phyloP scores from a whole-genome alignment of 495 filamentous ascomycete species.

The Aspergillus sparsus region DNA sequence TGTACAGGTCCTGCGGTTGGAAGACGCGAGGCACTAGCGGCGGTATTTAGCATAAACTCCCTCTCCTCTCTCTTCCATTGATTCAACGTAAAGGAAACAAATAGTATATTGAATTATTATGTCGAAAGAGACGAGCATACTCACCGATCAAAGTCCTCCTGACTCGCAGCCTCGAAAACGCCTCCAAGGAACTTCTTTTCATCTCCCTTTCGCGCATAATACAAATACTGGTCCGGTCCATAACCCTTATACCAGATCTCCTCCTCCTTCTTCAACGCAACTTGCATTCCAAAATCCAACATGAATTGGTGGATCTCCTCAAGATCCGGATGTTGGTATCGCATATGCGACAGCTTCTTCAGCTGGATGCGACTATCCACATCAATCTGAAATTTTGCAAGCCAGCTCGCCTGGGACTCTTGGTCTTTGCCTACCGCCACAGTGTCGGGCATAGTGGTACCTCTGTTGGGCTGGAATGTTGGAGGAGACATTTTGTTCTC shows the following conservation, averaged over 20 bases:
- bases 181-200: constrained; percentile 55
- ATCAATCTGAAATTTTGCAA: constrained; percentile 36
- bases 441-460: constrained; percentile 40
- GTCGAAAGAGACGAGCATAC: not conserved
- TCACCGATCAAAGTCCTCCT: constrained; percentile 1
- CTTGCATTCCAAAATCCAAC: constrained; percentile 57
- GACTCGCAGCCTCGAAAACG: constrained; percentile 18
- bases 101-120: not conserved
- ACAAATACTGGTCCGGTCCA: constrained; percentile 58
- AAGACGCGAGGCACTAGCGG: not conserved
- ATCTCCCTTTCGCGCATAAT: constrained; percentile 46
- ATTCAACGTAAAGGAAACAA: no score
- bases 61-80: no score
- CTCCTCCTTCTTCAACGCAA: constrained; percentile 42
- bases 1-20: not conserved
- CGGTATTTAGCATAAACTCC: not conserved
- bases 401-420: constrained; percentile 37
- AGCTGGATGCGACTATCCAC: constrained; percentile 40
- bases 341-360: constrained; percentile 48
- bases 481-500: not conserved
- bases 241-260: constrained; percentile 61
- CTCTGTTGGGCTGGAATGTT: constrained; percentile 30
- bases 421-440: constrained; percentile 36
- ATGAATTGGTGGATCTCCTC: constrained; percentile 45
- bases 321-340: constrained; percentile 53